Conservation (phyloP, 805 yeast genomes). For the Myxozyma neglecta region DNA sequence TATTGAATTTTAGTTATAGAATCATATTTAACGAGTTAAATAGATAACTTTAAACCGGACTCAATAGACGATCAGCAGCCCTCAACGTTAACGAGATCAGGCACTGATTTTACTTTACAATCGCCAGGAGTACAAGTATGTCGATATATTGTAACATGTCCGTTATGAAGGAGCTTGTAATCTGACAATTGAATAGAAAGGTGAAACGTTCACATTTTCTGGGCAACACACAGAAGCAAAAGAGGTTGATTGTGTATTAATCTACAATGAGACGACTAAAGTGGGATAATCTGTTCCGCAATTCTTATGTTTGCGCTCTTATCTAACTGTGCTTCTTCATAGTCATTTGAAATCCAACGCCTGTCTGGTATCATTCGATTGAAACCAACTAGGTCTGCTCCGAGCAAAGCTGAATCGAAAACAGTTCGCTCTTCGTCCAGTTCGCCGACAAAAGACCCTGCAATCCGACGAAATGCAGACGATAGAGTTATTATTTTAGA, state of each 20-base stretch:
- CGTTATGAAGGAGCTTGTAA: too few species aligned
- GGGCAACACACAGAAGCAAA: conserved; percentile 26
- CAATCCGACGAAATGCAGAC: neutral
- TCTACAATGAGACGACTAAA: conserved; percentile 27
- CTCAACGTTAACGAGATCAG: conserved; percentile 21
- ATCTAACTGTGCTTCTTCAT: neutral
- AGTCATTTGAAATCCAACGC: conserved; percentile 24
- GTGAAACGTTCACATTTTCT: conserved; percentile 24
- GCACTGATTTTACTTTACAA: conserved; percentile 24
- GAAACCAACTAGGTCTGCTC: conserved; percentile 19
- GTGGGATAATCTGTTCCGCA: conserved; percentile 1
- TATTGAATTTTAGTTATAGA: neutral
- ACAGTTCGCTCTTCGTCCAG: conserved; percentile 8
- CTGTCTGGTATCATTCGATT: conserved; percentile 20
- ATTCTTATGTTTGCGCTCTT: neutral
- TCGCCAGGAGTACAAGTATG: conserved; percentile 27
- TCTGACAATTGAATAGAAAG: neutral
- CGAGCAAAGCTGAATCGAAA: conserved; percentile 4
- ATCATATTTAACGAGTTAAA: neutral
- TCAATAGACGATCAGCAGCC: conserved; percentile 29
- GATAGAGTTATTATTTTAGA: conserved; percentile 9
- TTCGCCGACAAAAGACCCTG: conserved; percentile 5
- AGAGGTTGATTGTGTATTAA: conserved; percentile 29
- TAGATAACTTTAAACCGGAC: conserved; percentile 34
- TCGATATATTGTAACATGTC: neutral